Percentiles rank a stretch among this genome's conserved stretches.
These are phyloP conservation scores for Saccharomyces paradoxus DNA, from an alignment of 805 yeast species.

Conservation along the genomic window DNA sequence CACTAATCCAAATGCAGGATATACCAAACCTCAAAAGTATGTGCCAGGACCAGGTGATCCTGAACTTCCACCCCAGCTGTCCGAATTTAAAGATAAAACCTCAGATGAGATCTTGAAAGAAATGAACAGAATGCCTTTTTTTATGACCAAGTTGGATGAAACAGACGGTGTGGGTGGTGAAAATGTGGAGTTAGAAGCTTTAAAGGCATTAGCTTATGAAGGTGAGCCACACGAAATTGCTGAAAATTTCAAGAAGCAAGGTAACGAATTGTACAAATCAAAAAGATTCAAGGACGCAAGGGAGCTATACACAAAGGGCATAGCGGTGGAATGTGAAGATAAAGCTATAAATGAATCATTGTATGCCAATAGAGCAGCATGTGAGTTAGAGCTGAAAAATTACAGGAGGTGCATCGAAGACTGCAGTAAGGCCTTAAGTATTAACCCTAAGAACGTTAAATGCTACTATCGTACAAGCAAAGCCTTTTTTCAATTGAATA, in stretches of 20 bases:
- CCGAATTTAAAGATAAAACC: constrained; percentile 50
- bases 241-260: constrained; percentile 81
- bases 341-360: constrained; percentile 51
- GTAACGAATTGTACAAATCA: constrained; percentile 73
- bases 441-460: constrained; percentile 66
- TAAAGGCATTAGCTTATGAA: constrained; percentile 84
- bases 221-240: constrained; percentile 94
- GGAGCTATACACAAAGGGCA: constrained; percentile 69
- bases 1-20: not conserved
- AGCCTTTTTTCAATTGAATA: constrained; percentile 64
- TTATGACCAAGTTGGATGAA: constrained; percentile 82
- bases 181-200: constrained; percentile 72
- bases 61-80: constrained; percentile 72
- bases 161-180: constrained; percentile 72
- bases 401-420: constrained; percentile 82
- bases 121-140: constrained; percentile 79
- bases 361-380: constrained; percentile 79
- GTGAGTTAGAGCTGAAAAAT: constrained; percentile 78
- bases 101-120: constrained; percentile 72
- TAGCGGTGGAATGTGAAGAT: constrained; percentile 60
- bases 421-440: constrained; percentile 58
- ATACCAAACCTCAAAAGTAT: constrained; percentile 33
- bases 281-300: constrained; percentile 72
- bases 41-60: constrained; percentile 55
- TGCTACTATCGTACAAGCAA: constrained; percentile 80